Conservation (phyloP, 202 grass and related monocot species). For the Setaria italica region DNA sequence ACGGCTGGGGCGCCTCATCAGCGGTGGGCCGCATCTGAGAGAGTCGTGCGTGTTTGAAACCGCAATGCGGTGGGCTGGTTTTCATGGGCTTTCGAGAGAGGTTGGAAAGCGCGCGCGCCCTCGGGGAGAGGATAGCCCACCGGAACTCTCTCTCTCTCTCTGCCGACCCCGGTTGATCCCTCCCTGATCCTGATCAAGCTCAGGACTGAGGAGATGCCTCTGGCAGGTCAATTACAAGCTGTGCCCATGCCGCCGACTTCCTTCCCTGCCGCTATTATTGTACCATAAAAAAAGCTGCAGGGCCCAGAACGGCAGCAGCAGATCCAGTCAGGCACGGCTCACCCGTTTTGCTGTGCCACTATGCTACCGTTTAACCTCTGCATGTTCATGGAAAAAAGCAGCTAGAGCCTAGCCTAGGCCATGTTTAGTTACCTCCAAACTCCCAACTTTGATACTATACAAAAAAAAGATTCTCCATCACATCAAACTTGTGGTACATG, state of each 20-base stretch:
- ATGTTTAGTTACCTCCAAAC: too few species aligned
- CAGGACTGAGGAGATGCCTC: too few species aligned
- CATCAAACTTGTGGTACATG: too few species aligned
- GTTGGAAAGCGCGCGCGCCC: neutral
- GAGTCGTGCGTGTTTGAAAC: too few species aligned
- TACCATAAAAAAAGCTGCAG: neutral
- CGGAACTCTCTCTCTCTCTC: neutral
- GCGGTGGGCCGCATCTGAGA: neutral
- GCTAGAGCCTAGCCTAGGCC: neutral
- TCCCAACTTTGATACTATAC: too few species aligned
- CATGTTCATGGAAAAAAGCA: neutral
- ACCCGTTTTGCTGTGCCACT: neutral
- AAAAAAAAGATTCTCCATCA: too few species aligned
- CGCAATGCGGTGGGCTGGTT: neutral
- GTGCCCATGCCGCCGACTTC: neutral
- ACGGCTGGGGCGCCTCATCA: neutral
- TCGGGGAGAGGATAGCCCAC: neutral
- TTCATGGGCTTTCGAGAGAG: neutral
- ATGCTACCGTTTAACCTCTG: neutral
- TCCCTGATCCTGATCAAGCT: too few species aligned
- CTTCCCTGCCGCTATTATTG: neutral
- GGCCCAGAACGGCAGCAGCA: neutral
- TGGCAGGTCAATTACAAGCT: neutral
- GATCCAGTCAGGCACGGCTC: neutral
- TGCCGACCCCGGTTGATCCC: neutral